These are phyloP conservation scores for Russula olivacea DNA, from an alignment of 768 basidiomycete genomes.

Conservation along the genomic window DNA sequence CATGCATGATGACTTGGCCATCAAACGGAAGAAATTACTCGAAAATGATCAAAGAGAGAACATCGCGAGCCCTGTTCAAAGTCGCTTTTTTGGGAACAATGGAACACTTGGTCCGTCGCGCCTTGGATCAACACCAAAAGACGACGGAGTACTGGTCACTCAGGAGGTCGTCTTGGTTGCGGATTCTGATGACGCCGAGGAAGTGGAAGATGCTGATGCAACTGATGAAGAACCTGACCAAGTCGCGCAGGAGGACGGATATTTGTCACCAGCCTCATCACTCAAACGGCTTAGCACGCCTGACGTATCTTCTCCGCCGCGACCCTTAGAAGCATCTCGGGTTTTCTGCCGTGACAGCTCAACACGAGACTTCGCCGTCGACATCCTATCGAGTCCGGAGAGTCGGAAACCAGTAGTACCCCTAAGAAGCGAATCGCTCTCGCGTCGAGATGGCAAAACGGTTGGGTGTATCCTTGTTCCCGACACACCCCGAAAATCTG, in stretches of 20 bases:
- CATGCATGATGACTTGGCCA: conserved; percentile 57
- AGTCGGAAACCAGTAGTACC: conserved; percentile 14
- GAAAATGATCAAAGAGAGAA: conserved; percentile 37
- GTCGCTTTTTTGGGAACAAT: conserved; percentile 24
- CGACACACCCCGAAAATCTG: conserved; percentile 17
- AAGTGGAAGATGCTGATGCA: conserved; percentile 39
- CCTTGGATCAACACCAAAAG: conserved; percentile 1
- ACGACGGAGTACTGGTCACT: conserved; percentile 31
- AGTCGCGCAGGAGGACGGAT: conserved; percentile 75
- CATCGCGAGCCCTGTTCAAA: conserved; percentile 30
- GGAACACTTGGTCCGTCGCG: conserved; percentile 10
- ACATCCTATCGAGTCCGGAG: conserved; percentile 47
- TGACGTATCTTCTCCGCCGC: conserved; percentile 61
- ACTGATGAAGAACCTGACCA: conserved; percentile 32
- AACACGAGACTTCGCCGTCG: conserved; percentile 44
- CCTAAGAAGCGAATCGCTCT: conserved; percentile 17
- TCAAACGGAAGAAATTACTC: conserved; percentile 43
- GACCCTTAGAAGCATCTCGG: conserved; percentile 28
- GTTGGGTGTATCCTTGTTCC: conserved; percentile 7
- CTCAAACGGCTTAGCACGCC: conserved; percentile 45
- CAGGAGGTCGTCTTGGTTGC: conserved; percentile 34
- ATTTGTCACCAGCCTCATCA: conserved; percentile 65
- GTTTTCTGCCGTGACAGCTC: conserved; percentile 20
- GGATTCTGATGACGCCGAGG: conserved; percentile 33
- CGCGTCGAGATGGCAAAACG: not conserved